A percentile compares a stretch with the other conserved stretches of the same genome.
These are phyloP conservation scores for Psilocybe cyanescens DNA, from an alignment of 768 basidiomycete genomes.

Conservation along the genomic window DNA sequence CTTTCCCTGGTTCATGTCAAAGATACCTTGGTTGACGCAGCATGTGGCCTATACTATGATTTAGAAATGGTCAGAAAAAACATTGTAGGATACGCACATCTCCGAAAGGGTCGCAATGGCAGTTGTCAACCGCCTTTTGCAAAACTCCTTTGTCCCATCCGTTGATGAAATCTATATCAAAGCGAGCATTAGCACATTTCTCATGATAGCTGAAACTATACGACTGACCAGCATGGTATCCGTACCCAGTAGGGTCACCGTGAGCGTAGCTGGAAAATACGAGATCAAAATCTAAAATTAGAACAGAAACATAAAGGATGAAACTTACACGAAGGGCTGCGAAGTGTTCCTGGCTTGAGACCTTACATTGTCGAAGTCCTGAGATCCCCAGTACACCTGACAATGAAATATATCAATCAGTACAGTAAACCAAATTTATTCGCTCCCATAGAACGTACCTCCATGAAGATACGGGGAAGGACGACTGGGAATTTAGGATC, in stretches of 20 bases:
- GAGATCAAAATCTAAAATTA: neutral
- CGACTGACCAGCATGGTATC: conserved; percentile 55
- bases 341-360: conserved; percentile 47
- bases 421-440: neutral
- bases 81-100: conserved; percentile 34
- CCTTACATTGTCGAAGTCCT: conserved; percentile 36
- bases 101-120: conserved; percentile 49
- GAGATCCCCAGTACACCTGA: conserved; percentile 50
- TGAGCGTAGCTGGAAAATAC: conserved; percentile 40
- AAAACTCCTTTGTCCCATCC: conserved; percentile 65
- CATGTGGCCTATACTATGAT: conserved; percentile 38
- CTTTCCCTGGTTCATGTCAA: conserved; percentile 42
- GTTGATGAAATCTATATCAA: conserved; percentile 48
- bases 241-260: conserved; percentile 68
- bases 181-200: conserved; percentile 11
- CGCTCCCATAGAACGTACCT: conserved; percentile 33
- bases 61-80: neutral
- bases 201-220: neutral
- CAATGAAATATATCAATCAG: neutral
- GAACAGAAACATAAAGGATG: neutral
- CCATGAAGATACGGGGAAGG: conserved; percentile 54
- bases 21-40: conserved; percentile 49
- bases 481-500: conserved; percentile 49
- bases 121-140: conserved; percentile 56
- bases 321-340: conserved; percentile 56